Evolutionary conservation across 2,329 filamentous ascomycete genomes (phyloP).

Genomic region (Sphaceloma murrayae): DNA sequence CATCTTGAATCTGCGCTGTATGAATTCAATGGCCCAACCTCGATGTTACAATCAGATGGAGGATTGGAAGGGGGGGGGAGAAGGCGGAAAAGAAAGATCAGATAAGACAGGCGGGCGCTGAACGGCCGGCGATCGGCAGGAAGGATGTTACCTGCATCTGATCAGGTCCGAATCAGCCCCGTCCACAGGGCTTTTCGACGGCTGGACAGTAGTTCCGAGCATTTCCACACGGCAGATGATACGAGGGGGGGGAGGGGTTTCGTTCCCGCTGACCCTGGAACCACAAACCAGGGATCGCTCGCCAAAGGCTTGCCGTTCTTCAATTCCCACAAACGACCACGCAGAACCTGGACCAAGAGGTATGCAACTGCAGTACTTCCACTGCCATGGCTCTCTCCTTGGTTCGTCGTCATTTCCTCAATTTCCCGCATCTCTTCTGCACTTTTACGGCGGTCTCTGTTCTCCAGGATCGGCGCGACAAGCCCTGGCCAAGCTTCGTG

Average conservation of each 20-base stretch:
- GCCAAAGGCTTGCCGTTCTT: neutral
- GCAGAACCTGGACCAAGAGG: neutral
- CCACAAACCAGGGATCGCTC: neutral
- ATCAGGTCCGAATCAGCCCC: too few species aligned
- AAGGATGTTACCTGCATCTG: slow-evolving; percentile 7
- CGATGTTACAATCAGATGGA: neutral
- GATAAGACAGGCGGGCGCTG: slow-evolving; percentile 7
- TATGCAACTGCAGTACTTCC: too few species aligned
- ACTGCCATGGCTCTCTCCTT: too few species aligned
- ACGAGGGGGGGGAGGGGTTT: neutral
- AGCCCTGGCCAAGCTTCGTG: slow-evolving; percentile 8
- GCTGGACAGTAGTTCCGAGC: neutral
- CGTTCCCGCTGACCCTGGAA: neutral
- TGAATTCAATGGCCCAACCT: neutral
- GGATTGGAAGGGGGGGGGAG: neutral
- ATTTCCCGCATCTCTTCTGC: neutral
- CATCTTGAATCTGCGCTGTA: slow-evolving; percentile 31
- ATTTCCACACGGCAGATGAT: neutral
- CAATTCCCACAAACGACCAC: neutral
- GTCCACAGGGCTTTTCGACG: too few species aligned
- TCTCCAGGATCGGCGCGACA: too few species aligned
- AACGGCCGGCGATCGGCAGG: too few species aligned
- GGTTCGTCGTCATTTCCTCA: neutral
- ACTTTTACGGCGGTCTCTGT: neutral
- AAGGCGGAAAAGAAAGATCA: slow-evolving; percentile 1